These are phyloP conservation scores for Hanseniaspora thailandica DNA, from an alignment of 805 yeast species.

Conservation along the genomic window DNA sequence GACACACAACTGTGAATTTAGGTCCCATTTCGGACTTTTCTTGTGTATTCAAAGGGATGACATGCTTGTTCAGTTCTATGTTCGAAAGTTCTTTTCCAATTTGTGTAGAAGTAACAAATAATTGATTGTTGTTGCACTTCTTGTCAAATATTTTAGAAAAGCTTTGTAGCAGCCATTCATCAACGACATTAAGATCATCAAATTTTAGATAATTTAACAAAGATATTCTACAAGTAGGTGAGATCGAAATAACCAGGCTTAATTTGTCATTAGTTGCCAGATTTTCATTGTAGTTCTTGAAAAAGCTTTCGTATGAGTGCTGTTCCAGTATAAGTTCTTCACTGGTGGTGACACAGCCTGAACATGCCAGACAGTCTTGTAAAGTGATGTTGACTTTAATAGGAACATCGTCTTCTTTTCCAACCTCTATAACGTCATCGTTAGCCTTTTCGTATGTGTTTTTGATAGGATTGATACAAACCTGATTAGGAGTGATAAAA, in stretches of 20 bases:
- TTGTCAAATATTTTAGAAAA: constrained; percentile 36
- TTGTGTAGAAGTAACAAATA: constrained; percentile 56
- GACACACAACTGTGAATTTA: constrained; percentile 64
- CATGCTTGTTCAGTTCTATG: constrained; percentile 36
- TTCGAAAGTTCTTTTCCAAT: constrained; percentile 64
- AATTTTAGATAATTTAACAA: constrained; percentile 52
- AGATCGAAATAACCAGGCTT: constrained; percentile 59
- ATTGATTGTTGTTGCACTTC: constrained; percentile 58
- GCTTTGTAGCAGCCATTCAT: constrained; percentile 41
- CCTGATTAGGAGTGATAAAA: constrained; percentile 86
- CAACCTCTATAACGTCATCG: constrained; percentile 59
- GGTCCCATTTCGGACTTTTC: constrained; percentile 31
- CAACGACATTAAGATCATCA: constrained; percentile 44
- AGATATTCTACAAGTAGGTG: constrained; percentile 80
- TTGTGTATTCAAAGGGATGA: background rate
- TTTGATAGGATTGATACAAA: constrained; percentile 72
- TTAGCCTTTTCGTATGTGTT: constrained; percentile 21
- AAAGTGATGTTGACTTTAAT: constrained; percentile 73
- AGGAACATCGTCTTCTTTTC: constrained; percentile 40
- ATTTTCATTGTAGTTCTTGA: constrained; percentile 40
- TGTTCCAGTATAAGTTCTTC: constrained; percentile 85
- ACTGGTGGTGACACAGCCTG: constrained; percentile 96
- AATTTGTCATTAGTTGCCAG: constrained; percentile 24
- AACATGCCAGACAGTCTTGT: constrained; percentile 89
- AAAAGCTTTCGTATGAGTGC: constrained; percentile 73